Base-by-base conservation (phyloP, 345 rosid genomes). In the Populus euphratica region DNA sequence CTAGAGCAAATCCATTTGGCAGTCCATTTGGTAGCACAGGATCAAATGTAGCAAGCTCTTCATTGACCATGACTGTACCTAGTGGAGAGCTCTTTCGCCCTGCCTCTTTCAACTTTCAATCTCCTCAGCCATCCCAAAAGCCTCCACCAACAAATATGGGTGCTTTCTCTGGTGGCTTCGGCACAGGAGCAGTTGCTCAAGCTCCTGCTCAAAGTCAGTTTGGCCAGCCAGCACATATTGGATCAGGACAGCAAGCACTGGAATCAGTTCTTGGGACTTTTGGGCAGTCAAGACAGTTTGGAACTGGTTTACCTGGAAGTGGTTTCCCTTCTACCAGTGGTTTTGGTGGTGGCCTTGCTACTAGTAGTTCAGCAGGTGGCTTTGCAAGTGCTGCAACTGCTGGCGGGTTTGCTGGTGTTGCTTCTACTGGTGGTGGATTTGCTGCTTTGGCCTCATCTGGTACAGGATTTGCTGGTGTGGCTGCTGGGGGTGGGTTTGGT, bases 181-280 rank as follows among this genome's bases (percentile, higher is more conserved):
- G 87, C 56, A 80, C 90, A 80, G 81, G 76, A 75, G 23, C 87
- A 77, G 79, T 64, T 82, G 78, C 86, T 44, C 96, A 84, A 81
- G 81, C 88, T 83, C 91, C 90, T 39, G 74, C 84, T 78, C 98
- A 76, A 80, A 80, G 85, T 71, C 96, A 89, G 64, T 91, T 91
- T 86, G 97, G 97, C 75, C 92, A 90, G 82, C 94, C 92, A 38
- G 85, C 98, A 41, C 93, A 88, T 73, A 69, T 93, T 83, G 96
- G 98, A 62, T 83, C 81, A 20, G 98, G 97, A 65, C 97, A 96
- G 81, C 95, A 90, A 83, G 97, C 96, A 73, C 80, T 93, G 77
- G 98, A 95, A 73, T 90, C 99, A 6, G 97, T 93, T 83, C 97
- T 96, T 52, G 97, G 99, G 79, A 56, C 97, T 77, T 96, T 96